Evolutionary conservation across 1,139 yeast species (phyloP), one percentile per base, ranked within the genome.

Genomic region (Pichia kudriavzevii): DNA sequence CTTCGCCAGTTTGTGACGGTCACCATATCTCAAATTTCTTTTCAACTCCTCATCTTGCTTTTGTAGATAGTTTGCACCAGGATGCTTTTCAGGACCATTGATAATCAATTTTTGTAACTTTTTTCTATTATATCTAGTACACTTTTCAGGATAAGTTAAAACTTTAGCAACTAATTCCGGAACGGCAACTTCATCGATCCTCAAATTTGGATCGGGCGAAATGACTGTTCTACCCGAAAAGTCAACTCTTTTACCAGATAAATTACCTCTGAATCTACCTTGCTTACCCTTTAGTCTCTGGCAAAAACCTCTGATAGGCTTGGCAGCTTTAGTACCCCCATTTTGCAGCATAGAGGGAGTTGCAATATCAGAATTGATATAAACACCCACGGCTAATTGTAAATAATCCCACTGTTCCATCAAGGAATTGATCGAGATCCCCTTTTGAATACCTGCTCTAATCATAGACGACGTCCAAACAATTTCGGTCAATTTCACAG

Each of bases 401-500:
- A 93, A 64, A 55, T 84, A 91, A 53, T 93, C 99, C 99, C 99
- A 93, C 54, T 91, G 97, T 55, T 91, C 98, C 95, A 91, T 87
- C 58, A 93, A 68, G 50, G 85, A 83, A 45, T 84, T 82, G 51
- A 93, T 78, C 10, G 96, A 76, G 47, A 91, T 84, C 38, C 98
- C 98, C 58, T 87, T 87, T 47, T 87, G 95, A 32, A 93, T 75
- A 41, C 97, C 98, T 0, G 95, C 95, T 47, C 87, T 73, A 48
- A 93, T 93, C 59, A 87, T 69, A 2, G 95, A 79, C 11, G 94
- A 81, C 1, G 95, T 87, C 93, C 95, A 88, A 17, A 88, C 97
- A 44, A 93, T 85, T 60, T 93, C 99, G 0, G 98, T 85, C 39
- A 93, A 66, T 56, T 93, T 93, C 21, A 88, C 96, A 0, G 99